Conservation (phyloP, 2,329 filamentous ascomycete genomes). For the Cladosporium cucumerinum region DNA sequence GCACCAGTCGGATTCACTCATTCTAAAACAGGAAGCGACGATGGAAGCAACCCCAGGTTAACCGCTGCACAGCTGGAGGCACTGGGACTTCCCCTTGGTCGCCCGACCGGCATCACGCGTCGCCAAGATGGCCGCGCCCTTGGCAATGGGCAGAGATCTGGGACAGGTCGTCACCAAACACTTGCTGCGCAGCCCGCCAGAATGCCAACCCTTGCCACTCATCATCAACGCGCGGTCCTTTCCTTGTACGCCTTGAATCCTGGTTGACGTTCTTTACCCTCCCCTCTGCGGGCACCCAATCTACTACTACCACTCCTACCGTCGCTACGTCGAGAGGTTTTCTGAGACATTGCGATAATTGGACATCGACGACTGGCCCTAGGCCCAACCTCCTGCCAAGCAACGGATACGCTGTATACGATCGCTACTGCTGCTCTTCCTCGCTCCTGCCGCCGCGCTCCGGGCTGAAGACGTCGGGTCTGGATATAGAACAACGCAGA, state of each 20-base stretch:
- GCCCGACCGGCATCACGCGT: neutral
- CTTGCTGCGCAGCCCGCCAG: neutral
- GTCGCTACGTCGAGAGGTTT: neutral
- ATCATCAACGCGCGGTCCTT: neutral
- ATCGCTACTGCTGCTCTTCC: neutral
- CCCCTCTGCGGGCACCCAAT: neutral
- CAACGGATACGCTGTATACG: slow-evolving; percentile 2
- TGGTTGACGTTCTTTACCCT: neutral
- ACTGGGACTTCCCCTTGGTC: neutral
- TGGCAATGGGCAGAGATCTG: slow-evolving; percentile 2
- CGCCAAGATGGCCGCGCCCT: neutral
- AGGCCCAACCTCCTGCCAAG: slow-evolving; percentile 13
- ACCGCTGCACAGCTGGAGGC: neutral
- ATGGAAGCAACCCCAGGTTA: slow-evolving; percentile 1
- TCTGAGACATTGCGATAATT: neutral
- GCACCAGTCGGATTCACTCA: neutral
- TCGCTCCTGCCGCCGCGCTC: slow-evolving; percentile 1
- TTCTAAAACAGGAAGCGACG: slow-evolving; percentile 2
- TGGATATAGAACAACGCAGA: neutral
- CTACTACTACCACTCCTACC: neutral
- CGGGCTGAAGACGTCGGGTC: neutral
- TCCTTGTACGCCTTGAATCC: neutral
- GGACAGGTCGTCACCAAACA: slow-evolving; percentile 6
- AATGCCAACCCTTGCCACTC: slow-evolving; percentile 9
- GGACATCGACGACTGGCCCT: neutral